Evolutionary conservation across 2,329 filamentous ascomycete species (phyloP).

Genomic region (Fonsecaea nubica): DNA sequence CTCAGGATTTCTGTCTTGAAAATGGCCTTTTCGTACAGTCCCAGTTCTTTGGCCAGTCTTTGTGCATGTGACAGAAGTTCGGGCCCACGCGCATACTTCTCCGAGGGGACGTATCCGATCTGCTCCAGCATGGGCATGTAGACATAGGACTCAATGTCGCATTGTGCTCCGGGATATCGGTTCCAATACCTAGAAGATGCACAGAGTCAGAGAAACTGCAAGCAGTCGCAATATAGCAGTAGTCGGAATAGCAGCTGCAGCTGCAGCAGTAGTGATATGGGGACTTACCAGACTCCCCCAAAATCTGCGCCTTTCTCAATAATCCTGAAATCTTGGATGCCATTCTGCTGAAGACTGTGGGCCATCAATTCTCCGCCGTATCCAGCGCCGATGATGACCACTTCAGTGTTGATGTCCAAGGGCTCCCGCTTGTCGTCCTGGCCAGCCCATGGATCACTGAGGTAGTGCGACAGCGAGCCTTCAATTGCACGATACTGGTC

Average conservation of each 20-base stretch:
- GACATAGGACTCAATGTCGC: constrained; percentile 32
- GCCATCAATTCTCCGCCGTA: not conserved
- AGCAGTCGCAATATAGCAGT: not conserved
- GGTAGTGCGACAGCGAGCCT: constrained; percentile 1
- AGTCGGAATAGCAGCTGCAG: not conserved
- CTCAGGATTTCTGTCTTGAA: constrained; percentile 34
- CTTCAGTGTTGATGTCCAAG: not conserved
- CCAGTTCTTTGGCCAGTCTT: constrained; percentile 25
- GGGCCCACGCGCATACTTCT: constrained; percentile 32
- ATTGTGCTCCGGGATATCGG: constrained; percentile 38
- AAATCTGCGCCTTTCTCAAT: constrained; percentile 3
- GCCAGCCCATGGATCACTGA: not conserved
- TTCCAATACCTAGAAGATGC: constrained; percentile 35
- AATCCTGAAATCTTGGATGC: constrained; percentile 1
- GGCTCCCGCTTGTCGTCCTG: not conserved
- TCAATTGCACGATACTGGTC: constrained; percentile 5
- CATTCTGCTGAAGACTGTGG: not conserved
- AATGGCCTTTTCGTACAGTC: constrained; percentile 28
- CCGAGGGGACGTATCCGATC: constrained; percentile 32
- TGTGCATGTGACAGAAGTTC: constrained; percentile 31
- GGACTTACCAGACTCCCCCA: not conserved
- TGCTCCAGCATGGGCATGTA: constrained; percentile 37
- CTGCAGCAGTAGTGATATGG: no score
- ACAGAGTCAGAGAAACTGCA: not conserved
- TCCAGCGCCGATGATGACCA: not conserved